Base-by-base conservation (phyloP, 1,284 basidiomycete species). In the Tremellales sp. region DNA sequence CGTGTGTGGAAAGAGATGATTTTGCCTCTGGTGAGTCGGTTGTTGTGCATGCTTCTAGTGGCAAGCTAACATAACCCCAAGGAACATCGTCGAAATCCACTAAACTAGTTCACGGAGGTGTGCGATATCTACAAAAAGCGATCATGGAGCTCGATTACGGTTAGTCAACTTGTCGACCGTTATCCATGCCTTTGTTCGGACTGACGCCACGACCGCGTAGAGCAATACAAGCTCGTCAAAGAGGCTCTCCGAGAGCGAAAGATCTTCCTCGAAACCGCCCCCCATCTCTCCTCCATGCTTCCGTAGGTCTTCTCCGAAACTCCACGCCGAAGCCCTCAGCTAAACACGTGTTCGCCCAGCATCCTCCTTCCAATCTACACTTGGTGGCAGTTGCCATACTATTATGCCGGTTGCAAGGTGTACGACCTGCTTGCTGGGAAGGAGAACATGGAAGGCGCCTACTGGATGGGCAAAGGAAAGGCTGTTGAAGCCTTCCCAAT, bases 351-450 rank as follows among this genome's bases (percentile, higher is more conserved):
- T 29, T 36, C 13, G 3, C 4, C 43, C 24, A 68, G 66, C 19
- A 71, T 74, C 54, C 67, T 74, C 1, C 57, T 73, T 3, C 68
- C 68, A 27, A 65, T 60, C 43, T 66, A 57, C 60, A 89, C 84
- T 50, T 94, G 89, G 74, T 97, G 93, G 92, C 91, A 97, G 66
- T 79, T 97, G 4, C 94, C 94, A 0, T 97, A 97, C 74, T 97
- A 93, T 74, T 94, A 83, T 77, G 84, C 83, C 2, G 94, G 94
- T 14, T 94, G 89, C 76, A 97, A 97, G 77, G 78, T 95, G 78
- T 98, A 98, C 76, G 94, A 98, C 71, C 38, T 97, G 24, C 78
- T 98, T 26, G 94, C 94, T 13, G 94, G 94, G 1, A 86, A 87
- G 65, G 88, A 97, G 71, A 97, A 97, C 74, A 97, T 97, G 90